A percentile compares a stretch with the other conserved stretches of the same genome.
Evolutionary conservation across 23 red algal genomes (phyloP).

Genomic region (Cyanidiococcus yangmingshanensis): DNA sequence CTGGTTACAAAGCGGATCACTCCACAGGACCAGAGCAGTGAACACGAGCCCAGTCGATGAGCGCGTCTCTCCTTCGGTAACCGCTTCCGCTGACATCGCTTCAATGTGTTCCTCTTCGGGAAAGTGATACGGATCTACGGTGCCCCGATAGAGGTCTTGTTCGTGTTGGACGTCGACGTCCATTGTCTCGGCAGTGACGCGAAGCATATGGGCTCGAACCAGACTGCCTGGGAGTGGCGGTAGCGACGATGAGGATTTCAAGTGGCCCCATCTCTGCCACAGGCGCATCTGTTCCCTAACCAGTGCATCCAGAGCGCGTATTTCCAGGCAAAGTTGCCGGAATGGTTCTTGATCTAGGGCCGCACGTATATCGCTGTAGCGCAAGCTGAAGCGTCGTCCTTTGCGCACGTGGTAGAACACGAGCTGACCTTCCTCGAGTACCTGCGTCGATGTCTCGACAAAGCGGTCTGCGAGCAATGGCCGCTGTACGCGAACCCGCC

Average conservation of each 20-base stretch:
- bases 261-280: neutral
- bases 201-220: neutral
- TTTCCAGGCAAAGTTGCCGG: neutral
- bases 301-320: neutral
- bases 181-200: neutral
- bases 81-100: neutral
- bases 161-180: neutral
- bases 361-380: neutral
- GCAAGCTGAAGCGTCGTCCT: neutral
- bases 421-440: neutral
- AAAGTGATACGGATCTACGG: neutral
- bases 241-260: neutral
- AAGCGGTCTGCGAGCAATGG: conserved; percentile 3
- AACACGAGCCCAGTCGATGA: neutral
- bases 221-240: neutral
- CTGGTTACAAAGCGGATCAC: neutral
- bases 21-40: neutral
- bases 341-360: neutral
- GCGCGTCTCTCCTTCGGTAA: neutral
- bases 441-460: neutral
- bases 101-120: neutral
- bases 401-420: conserved; percentile 1
- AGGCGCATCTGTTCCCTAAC: conserved; percentile 1
- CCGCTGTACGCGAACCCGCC: neutral
- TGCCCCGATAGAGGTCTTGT: neutral